A percentile compares a stretch with the other conserved stretches of the same genome.
Evolutionary conservation across 108 stramenopile species (phyloP).

Genomic region (Mediolabrus comicus): DNA sequence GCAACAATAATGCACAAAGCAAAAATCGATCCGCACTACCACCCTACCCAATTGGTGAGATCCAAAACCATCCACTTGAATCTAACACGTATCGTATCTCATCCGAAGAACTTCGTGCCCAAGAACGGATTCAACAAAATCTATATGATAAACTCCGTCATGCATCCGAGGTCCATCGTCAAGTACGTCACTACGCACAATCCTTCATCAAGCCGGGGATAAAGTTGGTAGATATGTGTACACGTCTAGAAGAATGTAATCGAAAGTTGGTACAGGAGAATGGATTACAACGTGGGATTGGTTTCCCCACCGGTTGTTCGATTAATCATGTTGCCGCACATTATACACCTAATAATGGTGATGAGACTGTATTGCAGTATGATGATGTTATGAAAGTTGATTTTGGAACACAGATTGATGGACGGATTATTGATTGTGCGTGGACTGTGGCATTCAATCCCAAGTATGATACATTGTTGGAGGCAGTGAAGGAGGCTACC

Average conservation of each 20-base stretch:
- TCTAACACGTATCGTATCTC: constrained; percentile 84
- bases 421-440: constrained; percentile 98
- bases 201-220: constrained; percentile 96
- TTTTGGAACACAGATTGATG: constrained; percentile 99
- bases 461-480: constrained; percentile 87
- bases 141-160: constrained; percentile 89
- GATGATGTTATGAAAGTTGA: constrained; percentile 98
- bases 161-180: constrained; percentile 94
- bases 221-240: constrained; percentile 94
- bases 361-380: constrained; percentile 88
- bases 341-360: constrained; percentile 97
- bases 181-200: constrained; percentile 95
- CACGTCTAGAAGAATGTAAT: constrained; percentile 92
- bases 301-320: constrained; percentile 97
- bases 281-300: constrained; percentile 93
- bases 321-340: constrained; percentile 99
- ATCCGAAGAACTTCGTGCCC: constrained; percentile 80
- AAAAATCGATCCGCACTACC: constrained; percentile 23
- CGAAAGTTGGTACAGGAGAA: constrained; percentile 84
- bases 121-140: constrained; percentile 81
- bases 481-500: constrained; percentile 95
- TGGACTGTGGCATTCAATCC: constrained; percentile 98
- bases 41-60: constrained; percentile 89
- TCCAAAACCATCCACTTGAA: constrained; percentile 81
- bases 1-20: too few species aligned